Base-by-base conservation (phyloP, 1,139 yeast genomes). In the Diutina pseudorugosa region DNA sequence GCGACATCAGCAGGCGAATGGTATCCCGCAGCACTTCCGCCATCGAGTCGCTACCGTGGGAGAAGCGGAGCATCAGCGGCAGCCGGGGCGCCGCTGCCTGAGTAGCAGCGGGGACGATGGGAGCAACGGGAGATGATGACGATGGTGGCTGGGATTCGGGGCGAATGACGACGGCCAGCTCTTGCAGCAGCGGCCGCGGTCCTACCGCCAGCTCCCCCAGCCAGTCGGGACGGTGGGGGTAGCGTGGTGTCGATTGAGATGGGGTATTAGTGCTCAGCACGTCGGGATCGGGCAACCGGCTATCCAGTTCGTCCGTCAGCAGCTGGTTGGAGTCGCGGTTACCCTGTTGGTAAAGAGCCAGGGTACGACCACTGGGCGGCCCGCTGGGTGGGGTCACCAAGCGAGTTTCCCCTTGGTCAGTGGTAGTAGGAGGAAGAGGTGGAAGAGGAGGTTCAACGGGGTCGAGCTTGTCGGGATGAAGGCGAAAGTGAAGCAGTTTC, bases 201-300 rank as follows among this genome's bases (percentile, higher is more conserved):
- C 36, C 36, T 14, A 30, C 36, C 4, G 36, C 36, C 33, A 25
- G 25, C 14, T 43, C 47, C 12, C 18, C 8, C 16, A 16, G 16
- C 16, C 30, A 21, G n/a, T 43, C 47, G 36, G 47, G 30, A n/a
- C 25, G 25, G 1, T 25, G 30, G 9, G 47, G 30, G 2, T 43
- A 25, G 33, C 18, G 16, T 9, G 36, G 36, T 4, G 23, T 43
- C 11, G 33, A 3, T 14, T 11, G 30, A 8, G 23, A 21, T 4
- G 47, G 47, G n/a, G 47, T 43, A 14, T 43, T 43, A 5, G 47
- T 43, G n/a, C 47, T 43, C 47, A 43, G 47, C 5, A 43, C 19
- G 19, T 43, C 47, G 9, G 47, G 47, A 14, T 43, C 47, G 25
- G 47, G 47, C 12, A 43, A 16, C 25, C 47, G 23, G 7, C 7